A percentile compares a stretch with the other conserved stretches of the same genome.
Conservation (phyloP, 805 yeast genomes). For the Torulaspora microellipsoides region DNA sequence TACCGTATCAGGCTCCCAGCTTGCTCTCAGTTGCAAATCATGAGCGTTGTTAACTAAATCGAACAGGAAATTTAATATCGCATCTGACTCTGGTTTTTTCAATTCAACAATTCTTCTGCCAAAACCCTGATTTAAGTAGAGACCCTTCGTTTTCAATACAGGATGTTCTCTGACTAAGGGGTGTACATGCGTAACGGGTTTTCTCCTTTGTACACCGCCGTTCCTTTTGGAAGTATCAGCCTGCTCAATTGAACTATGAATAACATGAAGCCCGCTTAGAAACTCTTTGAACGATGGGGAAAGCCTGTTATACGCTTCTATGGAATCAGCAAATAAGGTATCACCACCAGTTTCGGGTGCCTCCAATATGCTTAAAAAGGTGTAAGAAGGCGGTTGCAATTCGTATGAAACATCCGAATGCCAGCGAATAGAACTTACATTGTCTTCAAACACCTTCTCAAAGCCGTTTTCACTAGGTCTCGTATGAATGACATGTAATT, state of each 20-base stretch:
- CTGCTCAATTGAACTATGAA: constrained; percentile 69
- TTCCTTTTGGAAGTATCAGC: constrained; percentile 49
- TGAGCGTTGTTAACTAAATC: constrained; percentile 47
- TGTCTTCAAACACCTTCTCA: constrained; percentile 26
- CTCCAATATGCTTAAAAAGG: constrained; percentile 61
- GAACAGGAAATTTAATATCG: constrained; percentile 52
- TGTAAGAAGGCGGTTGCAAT: constrained; percentile 65
- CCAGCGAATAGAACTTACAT: constrained; percentile 40
- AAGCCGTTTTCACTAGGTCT: constrained; percentile 37
- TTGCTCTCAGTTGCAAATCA: constrained; percentile 67
- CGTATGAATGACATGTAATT: constrained; percentile 59
- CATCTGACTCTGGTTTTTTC: constrained; percentile 66
- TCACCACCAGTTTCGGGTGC: constrained; percentile 68
- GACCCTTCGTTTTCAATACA: constrained; percentile 57
- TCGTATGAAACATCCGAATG: constrained; percentile 76
- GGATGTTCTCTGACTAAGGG: constrained; percentile 73
- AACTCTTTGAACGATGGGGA: constrained; percentile 60
- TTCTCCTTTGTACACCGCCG: constrained; percentile 65
- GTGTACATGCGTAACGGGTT: constrained; percentile 53
- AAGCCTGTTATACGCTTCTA: constrained; percentile 66
- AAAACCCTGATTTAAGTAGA: constrained; percentile 56
- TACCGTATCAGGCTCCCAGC: constrained; percentile 66
- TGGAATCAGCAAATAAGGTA: constrained; percentile 68
- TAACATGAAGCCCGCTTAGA: constrained; percentile 56
- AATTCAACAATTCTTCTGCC: constrained; percentile 65